Percentiles rank a stretch among this genome's conserved stretches.
Conservation (phyloP, 164 flowering plant genomes). For the Magnolia kwangsiensis region DNA sequence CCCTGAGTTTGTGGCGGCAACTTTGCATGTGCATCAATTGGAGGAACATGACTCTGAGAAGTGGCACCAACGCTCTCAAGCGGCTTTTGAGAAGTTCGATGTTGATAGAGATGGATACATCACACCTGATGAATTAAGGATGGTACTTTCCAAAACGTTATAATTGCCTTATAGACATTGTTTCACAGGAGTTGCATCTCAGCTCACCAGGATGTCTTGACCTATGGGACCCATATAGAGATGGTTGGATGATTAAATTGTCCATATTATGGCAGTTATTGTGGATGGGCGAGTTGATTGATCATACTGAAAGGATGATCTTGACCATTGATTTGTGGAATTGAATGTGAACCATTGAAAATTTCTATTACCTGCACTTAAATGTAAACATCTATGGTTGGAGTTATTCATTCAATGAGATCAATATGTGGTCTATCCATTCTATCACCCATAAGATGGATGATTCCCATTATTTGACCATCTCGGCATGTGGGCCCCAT, state of each 20-base stretch:
- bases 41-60: slow-evolving; percentile 83
- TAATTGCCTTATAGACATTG: not conserved
- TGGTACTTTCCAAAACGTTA: slow-evolving; percentile 47
- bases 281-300: not conserved
- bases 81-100: slow-evolving; percentile 94
- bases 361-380: not conserved
- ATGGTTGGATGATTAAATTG: not conserved
- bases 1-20: slow-evolving; percentile 91
- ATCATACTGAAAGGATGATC: not conserved
- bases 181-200: not conserved
- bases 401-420: not conserved
- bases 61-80: slow-evolving; percentile 77
- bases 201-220: not conserved
- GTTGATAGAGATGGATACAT: slow-evolving; percentile 92
- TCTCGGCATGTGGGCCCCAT: not conserved
- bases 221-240: not conserved
- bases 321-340: not conserved
- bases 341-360: not conserved
- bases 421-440: not conserved
- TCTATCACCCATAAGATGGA: not conserved
- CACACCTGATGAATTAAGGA: slow-evolving; percentile 80
- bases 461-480: not conserved
- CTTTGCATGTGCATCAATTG: slow-evolving; percentile 89
- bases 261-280: not conserved
- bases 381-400: not conserved